Evolutionary conservation across 805 yeast species (phyloP), one percentile per base, ranked within the genome.

Genomic region (Candida khao-thaluensis): DNA sequence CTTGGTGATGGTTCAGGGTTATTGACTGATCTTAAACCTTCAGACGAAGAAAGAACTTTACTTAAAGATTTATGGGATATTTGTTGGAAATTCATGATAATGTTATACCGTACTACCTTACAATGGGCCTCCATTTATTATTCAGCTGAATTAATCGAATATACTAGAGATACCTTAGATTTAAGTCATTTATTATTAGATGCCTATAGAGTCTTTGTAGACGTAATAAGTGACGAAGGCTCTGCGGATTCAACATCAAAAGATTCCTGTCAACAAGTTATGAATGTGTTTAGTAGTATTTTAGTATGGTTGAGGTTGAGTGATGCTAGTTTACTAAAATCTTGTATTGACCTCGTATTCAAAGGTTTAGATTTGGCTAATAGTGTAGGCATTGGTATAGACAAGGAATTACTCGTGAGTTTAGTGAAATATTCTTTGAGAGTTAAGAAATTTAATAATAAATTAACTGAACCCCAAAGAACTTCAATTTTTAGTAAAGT

Each of bases 141-240:
- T 20, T 66, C 75, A 15, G 66, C 71, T 0, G 74, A 74, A 35
- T 66, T 87, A 50, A 74, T 82, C 30, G 95, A 89, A 41, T 90
- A 88, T 50, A 85, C 96, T 2, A 76, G 95, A 56, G 96, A 88
- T 54, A 81, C 87, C 0, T 69, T 91, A 36, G 96, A 90, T 49
- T 68, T 86, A 22, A 82, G 95, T 42, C 81, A 82, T 44, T 59
- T 71, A 2, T 62, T 90, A 23, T 56, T 90, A n/a, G 80, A 74
- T 40, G 77, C 90, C 2, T 84, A 76, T 52, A 25, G 38, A 10
- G 15, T 12, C 3, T 17, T 37, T 17, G 25, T 28, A 2, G 36
- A 40, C 12, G 29, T 12, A 2, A 10, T 16, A 9, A 8, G 11
- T 9, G 20, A 12, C n/a, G n/a, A n/a, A n/a, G n/a, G n/a, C n/a